Evolutionary conservation across 225 moss, liverwort and hornwort species (phyloP).

Genomic region (Sphagnum contortum): DNA sequence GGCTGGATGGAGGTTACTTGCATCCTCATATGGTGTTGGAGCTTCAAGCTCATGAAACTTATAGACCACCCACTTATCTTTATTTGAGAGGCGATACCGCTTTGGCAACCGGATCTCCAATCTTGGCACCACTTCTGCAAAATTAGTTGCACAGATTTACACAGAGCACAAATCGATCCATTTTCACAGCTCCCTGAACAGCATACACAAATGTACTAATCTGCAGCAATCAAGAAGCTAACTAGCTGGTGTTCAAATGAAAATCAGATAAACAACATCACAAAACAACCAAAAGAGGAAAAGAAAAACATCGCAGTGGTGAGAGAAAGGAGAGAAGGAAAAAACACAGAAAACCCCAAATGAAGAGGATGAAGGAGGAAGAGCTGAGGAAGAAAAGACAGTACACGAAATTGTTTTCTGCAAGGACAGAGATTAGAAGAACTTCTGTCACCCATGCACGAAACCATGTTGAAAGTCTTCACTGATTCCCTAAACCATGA

Average conservation of each 20-base stretch:
- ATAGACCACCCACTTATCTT: conserved; percentile 74
- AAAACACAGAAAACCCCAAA: neutral
- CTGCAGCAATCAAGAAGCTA: no score
- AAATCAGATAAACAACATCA: neutral
- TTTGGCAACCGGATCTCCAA: conserved; percentile 66
- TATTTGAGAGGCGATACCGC: conserved; percentile 78
- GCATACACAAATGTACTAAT: no score
- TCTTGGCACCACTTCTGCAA: conserved; percentile 34
- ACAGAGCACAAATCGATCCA: neutral
- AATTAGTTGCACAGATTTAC: neutral
- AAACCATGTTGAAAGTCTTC: no score
- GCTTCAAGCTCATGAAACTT: conserved; percentile 72
- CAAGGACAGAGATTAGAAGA: no score
- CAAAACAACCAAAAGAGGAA: neutral
- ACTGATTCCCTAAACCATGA: neutral
- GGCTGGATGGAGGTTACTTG: conserved; percentile 53
- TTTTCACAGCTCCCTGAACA: no score
- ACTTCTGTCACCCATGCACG: no score
- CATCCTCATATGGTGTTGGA: conserved; percentile 78
- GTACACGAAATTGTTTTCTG: no score
- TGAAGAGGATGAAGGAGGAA: neutral
- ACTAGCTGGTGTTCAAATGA: neutral
- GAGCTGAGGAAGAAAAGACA: no score
- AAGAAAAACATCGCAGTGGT: neutral
- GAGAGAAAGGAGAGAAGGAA: neutral